These are phyloP conservation scores for Ligustrum vulgare DNA, from an alignment of 257 asterid genomes.

Conservation along the genomic window DNA sequence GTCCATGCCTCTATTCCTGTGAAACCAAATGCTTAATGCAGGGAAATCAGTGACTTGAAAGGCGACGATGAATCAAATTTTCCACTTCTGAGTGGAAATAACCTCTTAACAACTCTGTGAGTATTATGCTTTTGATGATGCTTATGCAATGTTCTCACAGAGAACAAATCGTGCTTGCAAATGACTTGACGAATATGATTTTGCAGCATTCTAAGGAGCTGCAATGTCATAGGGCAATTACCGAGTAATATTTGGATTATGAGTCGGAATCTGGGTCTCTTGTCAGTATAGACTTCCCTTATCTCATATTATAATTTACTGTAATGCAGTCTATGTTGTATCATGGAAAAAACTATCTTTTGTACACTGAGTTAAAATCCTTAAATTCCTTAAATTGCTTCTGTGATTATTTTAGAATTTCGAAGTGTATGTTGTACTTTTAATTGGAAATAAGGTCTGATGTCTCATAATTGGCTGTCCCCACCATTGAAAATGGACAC, in stretches of 20 bases:
- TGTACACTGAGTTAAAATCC: background rate
- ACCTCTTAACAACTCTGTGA: constrained; percentile 54
- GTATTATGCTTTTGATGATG: constrained; percentile 19
- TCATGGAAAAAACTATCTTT: background rate
- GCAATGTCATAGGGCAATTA: constrained; percentile 56
- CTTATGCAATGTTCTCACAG: too few relatives aligned
- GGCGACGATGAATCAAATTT: constrained; percentile 54
- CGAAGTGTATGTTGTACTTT: too few relatives aligned
- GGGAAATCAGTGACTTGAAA: constrained; percentile 71
- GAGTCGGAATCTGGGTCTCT: constrained; percentile 29
- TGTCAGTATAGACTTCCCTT: constrained; percentile 44
- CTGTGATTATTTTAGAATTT: too few relatives aligned
- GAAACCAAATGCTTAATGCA: constrained; percentile 31
- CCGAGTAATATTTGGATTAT: constrained; percentile 43
- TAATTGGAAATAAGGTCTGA: too few relatives aligned
- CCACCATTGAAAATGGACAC: too few relatives aligned
- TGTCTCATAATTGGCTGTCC: too few relatives aligned
- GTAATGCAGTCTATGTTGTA: background rate
- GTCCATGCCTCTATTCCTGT: constrained; percentile 6
- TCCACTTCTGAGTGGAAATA: constrained; percentile 39
- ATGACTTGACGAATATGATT: constrained; percentile 19
- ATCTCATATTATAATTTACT: background rate
- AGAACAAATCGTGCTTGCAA: background rate
- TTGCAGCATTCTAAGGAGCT: constrained; percentile 66
- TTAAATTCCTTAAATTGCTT: too few relatives aligned